These are phyloP conservation scores for Tolypocladium album DNA, from an alignment of 2,329 filamentous ascomycete species.

Conservation along the genomic window DNA sequence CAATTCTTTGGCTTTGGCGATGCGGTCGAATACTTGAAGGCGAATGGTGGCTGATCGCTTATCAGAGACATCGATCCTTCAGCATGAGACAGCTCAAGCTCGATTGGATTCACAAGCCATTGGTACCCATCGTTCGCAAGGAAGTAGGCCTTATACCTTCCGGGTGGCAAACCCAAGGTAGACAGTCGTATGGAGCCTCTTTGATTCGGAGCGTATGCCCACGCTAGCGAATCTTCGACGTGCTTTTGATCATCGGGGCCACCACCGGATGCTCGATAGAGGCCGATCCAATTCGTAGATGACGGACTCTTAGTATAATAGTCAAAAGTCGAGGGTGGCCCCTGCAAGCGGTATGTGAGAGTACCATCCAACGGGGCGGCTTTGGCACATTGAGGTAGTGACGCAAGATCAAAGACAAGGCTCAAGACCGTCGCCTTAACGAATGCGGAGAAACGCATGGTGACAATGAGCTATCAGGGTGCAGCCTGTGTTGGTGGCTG, in stretches of 20 bases:
- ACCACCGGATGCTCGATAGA: conserved; percentile 18
- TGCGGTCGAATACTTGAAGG: conserved; percentile 19
- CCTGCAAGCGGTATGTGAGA: background rate
- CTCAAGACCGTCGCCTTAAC: background rate
- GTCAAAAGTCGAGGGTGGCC: conserved; percentile 15
- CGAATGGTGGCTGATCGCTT: conserved; percentile 7
- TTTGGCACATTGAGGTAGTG: background rate
- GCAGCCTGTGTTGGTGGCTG: background rate
- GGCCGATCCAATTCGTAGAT: conserved; percentile 23
- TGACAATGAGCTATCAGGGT: background rate
- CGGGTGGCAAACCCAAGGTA: conserved; percentile 9
- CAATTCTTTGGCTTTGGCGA: conserved; percentile 18
- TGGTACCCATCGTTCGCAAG: conserved; percentile 20
- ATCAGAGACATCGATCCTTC: background rate
- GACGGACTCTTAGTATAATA: conserved; percentile 16
- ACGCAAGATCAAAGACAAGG: background rate
- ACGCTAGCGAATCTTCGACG: conserved; percentile 13
- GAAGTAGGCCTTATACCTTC: conserved; percentile 22
- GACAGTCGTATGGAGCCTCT: conserved; percentile 14
- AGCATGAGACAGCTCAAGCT: conserved; percentile 5
- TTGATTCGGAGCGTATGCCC: conserved; percentile 17
- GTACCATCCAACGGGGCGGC: background rate
- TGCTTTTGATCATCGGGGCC: conserved; percentile 18
- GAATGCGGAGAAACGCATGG: background rate
- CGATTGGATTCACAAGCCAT: conserved; percentile 19